Percentiles rank a stretch among this genome's conserved stretches.
Conservation (phyloP, 495 filamentous ascomycete genomes). For the Aspergillus diversus region DNA sequence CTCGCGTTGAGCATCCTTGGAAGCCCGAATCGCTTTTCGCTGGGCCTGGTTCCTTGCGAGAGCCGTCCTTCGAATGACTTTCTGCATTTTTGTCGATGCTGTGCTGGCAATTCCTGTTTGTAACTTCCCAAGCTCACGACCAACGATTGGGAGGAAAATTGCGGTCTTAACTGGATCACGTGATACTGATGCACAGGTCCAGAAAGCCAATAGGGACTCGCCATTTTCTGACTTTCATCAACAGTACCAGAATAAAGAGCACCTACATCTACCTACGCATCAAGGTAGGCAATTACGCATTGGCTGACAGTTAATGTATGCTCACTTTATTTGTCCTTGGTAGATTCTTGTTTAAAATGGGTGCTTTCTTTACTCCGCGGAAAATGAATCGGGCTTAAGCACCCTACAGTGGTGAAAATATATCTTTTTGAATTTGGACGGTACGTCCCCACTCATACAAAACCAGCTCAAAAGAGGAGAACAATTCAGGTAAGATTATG, state of each 20-base stretch:
- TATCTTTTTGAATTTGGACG: too few relatives aligned
- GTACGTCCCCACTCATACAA: too few relatives aligned
- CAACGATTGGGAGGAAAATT: slow-evolving; percentile 42
- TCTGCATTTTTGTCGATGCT: slow-evolving; percentile 64
- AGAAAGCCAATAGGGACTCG: slow-evolving; percentile 16
- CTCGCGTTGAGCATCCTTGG: slow-evolving; percentile 41
- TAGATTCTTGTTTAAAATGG: too few relatives aligned
- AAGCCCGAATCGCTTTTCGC: slow-evolving; percentile 46
- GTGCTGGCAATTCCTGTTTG: slow-evolving; percentile 37
- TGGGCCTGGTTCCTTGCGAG: slow-evolving; percentile 67
- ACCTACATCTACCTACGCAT: too few relatives aligned
- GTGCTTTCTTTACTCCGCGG: too few relatives aligned
- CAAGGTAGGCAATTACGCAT: too few relatives aligned
- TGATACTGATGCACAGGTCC: background rate
- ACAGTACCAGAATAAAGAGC: background rate
- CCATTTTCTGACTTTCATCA: background rate
- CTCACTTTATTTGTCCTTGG: too few relatives aligned
- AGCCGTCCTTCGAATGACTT: slow-evolving; percentile 68
- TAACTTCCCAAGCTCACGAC: slow-evolving; percentile 1
- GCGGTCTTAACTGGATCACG: slow-evolving; percentile 31
- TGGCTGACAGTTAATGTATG: too few relatives aligned
- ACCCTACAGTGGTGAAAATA: too few relatives aligned
- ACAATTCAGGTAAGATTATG: too few relatives aligned
- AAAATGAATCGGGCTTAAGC: too few relatives aligned
- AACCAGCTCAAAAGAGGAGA: too few relatives aligned